Conservation (phyloP, 2,329 filamentous ascomycete genomes). For the Cytospora leucostoma region DNA sequence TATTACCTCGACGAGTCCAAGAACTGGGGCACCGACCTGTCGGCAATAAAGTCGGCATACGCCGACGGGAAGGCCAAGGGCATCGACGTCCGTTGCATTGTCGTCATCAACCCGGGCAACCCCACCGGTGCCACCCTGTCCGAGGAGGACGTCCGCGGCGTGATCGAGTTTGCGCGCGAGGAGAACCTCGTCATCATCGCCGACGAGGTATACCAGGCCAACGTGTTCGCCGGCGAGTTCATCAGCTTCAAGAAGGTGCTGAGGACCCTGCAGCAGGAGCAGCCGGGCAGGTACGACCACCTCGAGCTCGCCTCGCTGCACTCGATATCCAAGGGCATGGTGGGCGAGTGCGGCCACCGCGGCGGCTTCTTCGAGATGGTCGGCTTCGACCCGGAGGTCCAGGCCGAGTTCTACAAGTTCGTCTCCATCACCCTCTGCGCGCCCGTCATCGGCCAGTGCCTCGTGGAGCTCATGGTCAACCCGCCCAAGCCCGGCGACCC, state of each 20-base stretch:
- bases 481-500: slow-evolving; percentile 82
- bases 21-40: slow-evolving; percentile 84
- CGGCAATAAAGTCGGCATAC: slow-evolving; percentile 73
- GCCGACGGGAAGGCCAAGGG: slow-evolving; percentile 74
- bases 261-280: slow-evolving; percentile 74
- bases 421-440: slow-evolving; percentile 96
- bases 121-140: slow-evolving; percentile 88
- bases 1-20: slow-evolving; percentile 89
- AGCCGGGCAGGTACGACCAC: slow-evolving; percentile 74
- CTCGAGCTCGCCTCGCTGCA: slow-evolving; percentile 92
- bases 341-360: slow-evolving; percentile 96
- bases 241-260: slow-evolving; percentile 92
- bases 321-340: slow-evolving; percentile 96
- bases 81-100: slow-evolving; percentile 86
- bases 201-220: slow-evolving; percentile 99
- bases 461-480: slow-evolving; percentile 98
- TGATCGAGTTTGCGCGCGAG: slow-evolving; percentile 84
- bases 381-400: slow-evolving; percentile 82
- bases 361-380: slow-evolving; percentile 97
- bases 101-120: slow-evolving; percentile 98
- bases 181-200: slow-evolving; percentile 88
- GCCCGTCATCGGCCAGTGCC: slow-evolving; percentile 91
- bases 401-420: slow-evolving; percentile 97
- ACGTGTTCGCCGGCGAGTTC: slow-evolving; percentile 93
- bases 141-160: slow-evolving; percentile 74